Base-by-base conservation (phyloP, 345 rosid species). In the Salix koriyanagi region DNA sequence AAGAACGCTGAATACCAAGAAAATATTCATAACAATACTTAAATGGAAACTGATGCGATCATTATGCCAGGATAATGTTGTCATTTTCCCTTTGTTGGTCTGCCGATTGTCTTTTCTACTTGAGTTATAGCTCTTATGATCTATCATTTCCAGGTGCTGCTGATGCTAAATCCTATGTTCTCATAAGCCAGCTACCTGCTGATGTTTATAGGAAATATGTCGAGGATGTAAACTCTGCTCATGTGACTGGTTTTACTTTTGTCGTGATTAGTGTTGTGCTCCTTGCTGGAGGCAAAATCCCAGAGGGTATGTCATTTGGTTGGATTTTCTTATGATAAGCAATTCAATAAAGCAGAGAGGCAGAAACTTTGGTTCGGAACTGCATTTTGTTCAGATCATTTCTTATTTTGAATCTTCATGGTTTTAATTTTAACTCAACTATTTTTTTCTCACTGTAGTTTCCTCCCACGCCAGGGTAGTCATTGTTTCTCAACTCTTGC, bases 201-300 rank as follows among this genome's bases (percentile, higher is more conserved):
- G 88, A 91, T 37, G 79, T 93, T 71, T 91, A 89, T 75, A 81
- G 71, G 82, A 88, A 92, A 70, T 77, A 89, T 25, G 86, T 94
- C 34, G 90, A 92, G 41, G 98, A 92, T 80, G 90, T 71, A 30
- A 85, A 82, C 61, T 71, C 85, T 21, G 81, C 86, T 34, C 94
- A 86, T 80, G 65, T 86, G 76, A 85, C 89, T 76, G 97, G 99
- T 58, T 90, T 93, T 77, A 82, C 97, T 18, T 92, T 96, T 82
- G 91, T 88, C 7, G 82, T 91, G 65, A 83, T 92, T 77, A 88
- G 94, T 61, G 79, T 96, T 73, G 94, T 92, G 67, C 94, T 87
- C 62, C 97, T 93, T 65, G 87, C 94, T 2, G 97, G 98, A 39
- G 97, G 97, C 61, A 90, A 90, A 80, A 86, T 93, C 66, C 84